These are phyloP conservation scores for Dillenia turbinata DNA, from an alignment of 164 flowering plant genomes.

Conservation along the genomic window DNA sequence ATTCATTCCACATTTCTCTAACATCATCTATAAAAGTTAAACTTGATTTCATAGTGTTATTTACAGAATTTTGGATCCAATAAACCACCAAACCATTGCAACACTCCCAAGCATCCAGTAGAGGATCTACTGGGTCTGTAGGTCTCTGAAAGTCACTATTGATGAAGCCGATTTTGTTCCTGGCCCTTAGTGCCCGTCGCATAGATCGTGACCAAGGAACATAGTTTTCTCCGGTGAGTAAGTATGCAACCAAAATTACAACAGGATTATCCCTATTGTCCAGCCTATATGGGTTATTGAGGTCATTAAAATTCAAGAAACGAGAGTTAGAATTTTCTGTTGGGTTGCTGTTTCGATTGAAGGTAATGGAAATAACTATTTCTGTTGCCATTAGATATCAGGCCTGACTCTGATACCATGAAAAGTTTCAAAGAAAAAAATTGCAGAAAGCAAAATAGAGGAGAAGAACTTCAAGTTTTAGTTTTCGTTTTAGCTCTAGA, in stretches of 20 bases:
- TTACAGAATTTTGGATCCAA: constrained; percentile 1
- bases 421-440: neutral
- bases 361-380: neutral
- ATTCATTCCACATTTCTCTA: neutral
- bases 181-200: neutral
- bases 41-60: neutral
- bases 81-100: neutral
- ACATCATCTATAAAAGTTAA: neutral
- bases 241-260: neutral
- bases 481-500: too few relatives aligned
- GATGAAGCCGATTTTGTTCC: neutral
- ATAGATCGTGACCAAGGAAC: neutral
- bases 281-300: neutral
- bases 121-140: neutral
- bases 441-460: too few relatives aligned
- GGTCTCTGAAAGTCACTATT: too few relatives aligned
- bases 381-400: neutral
- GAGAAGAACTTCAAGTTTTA: too few relatives aligned
- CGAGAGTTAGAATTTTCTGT: neutral
- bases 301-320: neutral
- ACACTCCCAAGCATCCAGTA: neutral
- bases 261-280: neutral
- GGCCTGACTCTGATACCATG: neutral
- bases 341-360: neutral
- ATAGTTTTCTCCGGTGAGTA: neutral